Evolutionary conservation across 2,329 filamentous ascomycete genomes (phyloP).

Genomic region (Furcasterigmium sp.): DNA sequence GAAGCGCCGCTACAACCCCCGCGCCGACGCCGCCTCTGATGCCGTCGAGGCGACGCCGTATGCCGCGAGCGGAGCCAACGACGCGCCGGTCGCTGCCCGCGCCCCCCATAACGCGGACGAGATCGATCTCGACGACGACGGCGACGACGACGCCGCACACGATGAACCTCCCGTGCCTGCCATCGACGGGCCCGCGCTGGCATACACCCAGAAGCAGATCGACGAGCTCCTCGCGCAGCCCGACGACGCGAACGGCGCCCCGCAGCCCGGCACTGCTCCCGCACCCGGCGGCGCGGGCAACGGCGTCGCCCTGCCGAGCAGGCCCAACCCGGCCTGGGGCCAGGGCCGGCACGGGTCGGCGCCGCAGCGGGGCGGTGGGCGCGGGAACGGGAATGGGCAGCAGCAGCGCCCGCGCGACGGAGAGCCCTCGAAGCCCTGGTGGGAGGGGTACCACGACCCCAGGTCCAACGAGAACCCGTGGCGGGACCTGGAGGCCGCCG

Average conservation of each 20-base stretch:
- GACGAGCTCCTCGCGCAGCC: slow-evolving; percentile 6
- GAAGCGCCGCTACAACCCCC: slow-evolving; percentile 62
- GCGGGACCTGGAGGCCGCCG: slow-evolving; percentile 47
- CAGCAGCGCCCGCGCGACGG: slow-evolving; percentile 3
- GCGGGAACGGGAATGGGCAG: not conserved
- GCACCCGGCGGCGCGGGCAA: slow-evolving; percentile 5
- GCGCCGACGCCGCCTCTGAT: slow-evolving; percentile 38
- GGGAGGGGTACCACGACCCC: slow-evolving; percentile 63
- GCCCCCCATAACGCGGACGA: slow-evolving; percentile 33
- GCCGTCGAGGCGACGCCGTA: not conserved
- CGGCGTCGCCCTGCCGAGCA: slow-evolving; percentile 8
- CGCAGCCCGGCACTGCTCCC: slow-evolving; percentile 3
- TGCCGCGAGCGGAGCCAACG: slow-evolving; percentile 24
- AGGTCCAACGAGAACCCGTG: slow-evolving; percentile 70
- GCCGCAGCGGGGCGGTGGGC: not conserved
- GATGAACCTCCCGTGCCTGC: slow-evolving; percentile 4
- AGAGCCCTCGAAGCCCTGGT: slow-evolving; percentile 40
- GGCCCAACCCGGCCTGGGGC: slow-evolving; percentile 11
- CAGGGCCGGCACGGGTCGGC: not conserved
- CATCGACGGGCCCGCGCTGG: slow-evolving; percentile 9
- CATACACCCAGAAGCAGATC: slow-evolving; percentile 9
- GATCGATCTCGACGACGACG: slow-evolving; percentile 36
- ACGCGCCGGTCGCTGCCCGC: slow-evolving; percentile 25
- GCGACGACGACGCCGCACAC: too few species aligned
- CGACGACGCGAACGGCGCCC: not conserved